phyloP scores from a whole-genome alignment of 208 protist species.

The Tritrichomonas foetus region DNA sequence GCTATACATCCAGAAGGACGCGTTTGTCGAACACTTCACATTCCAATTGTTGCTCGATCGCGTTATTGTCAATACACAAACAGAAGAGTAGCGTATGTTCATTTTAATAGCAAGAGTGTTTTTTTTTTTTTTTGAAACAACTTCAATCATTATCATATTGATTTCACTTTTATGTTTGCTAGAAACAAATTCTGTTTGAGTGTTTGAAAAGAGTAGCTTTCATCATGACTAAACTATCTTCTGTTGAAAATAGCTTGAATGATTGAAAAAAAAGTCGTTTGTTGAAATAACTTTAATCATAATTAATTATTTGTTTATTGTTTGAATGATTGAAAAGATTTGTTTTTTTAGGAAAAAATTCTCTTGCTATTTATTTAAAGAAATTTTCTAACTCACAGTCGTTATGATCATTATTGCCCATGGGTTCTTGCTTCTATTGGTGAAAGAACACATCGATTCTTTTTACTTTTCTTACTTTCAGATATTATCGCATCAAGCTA shows the following conservation, averaged over 20 bases:
- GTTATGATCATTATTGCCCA: constrained; percentile 18
- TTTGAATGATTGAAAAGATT: too few species aligned
- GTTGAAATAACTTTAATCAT: too few species aligned
- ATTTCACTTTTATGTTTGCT: too few species aligned
- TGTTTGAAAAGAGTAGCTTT: too few species aligned
- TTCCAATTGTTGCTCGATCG: neutral
- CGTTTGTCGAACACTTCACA: neutral
- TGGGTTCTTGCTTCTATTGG: constrained; percentile 30
- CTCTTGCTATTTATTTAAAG: neutral
- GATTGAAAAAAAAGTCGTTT: too few species aligned
- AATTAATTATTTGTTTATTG: too few species aligned
- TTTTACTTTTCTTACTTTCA: neutral
- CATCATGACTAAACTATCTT: too few species aligned
- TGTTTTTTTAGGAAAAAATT: too few species aligned
- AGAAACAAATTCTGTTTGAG: too few species aligned
- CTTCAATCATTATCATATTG: too few species aligned
- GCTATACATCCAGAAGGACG: neutral
- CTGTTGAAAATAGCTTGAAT: too few species aligned
- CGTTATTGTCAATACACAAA: neutral
- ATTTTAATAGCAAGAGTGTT: too few species aligned
- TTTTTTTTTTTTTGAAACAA: neutral
- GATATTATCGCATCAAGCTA: neutral
- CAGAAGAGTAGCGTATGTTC: neutral
- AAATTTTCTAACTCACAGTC: neutral
- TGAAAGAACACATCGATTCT: constrained; percentile 7